Evolutionary conservation across 2,329 filamentous ascomycete species (phyloP).

Genomic region (Penicillium sp.): DNA sequence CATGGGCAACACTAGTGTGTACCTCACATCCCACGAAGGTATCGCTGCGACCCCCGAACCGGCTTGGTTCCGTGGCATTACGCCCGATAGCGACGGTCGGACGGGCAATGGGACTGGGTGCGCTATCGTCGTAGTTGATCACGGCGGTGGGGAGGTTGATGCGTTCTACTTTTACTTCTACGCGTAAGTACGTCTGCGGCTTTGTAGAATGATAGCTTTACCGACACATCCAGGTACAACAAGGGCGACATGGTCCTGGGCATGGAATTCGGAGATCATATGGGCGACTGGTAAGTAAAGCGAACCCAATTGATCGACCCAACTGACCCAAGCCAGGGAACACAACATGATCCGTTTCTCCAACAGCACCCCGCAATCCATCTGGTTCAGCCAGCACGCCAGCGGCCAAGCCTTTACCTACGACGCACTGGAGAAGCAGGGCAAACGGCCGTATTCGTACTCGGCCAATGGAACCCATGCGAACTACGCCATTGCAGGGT

Average conservation of each 20-base stretch:
- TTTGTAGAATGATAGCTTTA: no score
- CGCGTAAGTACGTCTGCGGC: constrained; percentile 42
- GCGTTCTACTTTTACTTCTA: constrained; percentile 66
- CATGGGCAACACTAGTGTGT: constrained; percentile 47
- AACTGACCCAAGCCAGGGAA: constrained; percentile 46
- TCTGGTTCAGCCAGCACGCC: constrained; percentile 65
- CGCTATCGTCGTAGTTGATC: constrained; percentile 58
- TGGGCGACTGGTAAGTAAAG: constrained; percentile 57
- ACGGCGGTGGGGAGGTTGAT: constrained; percentile 53
- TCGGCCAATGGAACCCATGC: constrained; percentile 63
- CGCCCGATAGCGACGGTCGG: constrained; percentile 52
- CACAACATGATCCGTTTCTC: constrained; percentile 66
- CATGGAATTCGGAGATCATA: constrained; percentile 57
- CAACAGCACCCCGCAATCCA: constrained; percentile 52
- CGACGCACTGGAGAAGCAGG: constrained; percentile 53
- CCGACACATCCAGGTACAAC: constrained; percentile 44
- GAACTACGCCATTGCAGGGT: constrained; percentile 59
- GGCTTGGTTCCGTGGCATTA: constrained; percentile 53
- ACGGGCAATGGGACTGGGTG: constrained; percentile 52
- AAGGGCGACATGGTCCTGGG: constrained; percentile 53
- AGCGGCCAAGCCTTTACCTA: constrained; percentile 64
- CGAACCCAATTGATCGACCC: not conserved
- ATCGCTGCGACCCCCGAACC: constrained; percentile 45
- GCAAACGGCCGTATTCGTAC: constrained; percentile 56
- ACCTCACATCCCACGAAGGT: constrained; percentile 50